phyloP scores from a whole-genome alignment of 2,329 filamentous ascomycete species.

The Didymella glomerata region DNA sequence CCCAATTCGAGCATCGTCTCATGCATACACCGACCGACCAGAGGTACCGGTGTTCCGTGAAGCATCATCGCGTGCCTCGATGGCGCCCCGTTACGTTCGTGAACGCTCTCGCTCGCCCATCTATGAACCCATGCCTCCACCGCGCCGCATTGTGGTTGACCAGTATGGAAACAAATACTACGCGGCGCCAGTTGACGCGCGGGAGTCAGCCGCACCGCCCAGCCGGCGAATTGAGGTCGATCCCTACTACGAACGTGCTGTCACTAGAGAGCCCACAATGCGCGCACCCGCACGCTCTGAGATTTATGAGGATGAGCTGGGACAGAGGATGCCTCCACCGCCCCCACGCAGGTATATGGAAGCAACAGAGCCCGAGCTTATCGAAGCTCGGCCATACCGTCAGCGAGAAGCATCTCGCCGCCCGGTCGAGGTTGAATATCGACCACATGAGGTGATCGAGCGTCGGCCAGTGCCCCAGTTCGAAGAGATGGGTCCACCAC shows the following conservation, averaged over 20 bases:
- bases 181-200: constrained; percentile 59
- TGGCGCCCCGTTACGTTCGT: constrained; percentile 50
- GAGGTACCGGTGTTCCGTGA: constrained; percentile 50
- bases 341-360: constrained; percentile 62
- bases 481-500: constrained; percentile 50
- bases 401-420: constrained; percentile 67
- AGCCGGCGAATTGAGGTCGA: constrained; percentile 61
- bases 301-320: constrained; percentile 52
- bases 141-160: constrained; percentile 78
- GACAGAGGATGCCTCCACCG: constrained; percentile 58
- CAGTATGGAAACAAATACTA: constrained; percentile 83
- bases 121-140: constrained; percentile 56
- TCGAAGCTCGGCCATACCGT: constrained; percentile 64
- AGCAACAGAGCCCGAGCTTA: constrained; percentile 65
- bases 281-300: constrained; percentile 61
- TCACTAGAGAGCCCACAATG: constrained; percentile 62
- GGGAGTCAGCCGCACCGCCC: constrained; percentile 65
- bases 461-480: constrained; percentile 43
- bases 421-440: constrained; percentile 52
- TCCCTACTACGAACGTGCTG: constrained; percentile 71
- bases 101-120: constrained; percentile 55
- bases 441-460: constrained; percentile 36
- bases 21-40: constrained; percentile 53
- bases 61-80: constrained; percentile 49
- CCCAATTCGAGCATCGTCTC: constrained; percentile 53